Conservation (phyloP, 2,329 filamentous ascomycete species). For the Fusarium algeriense region DNA sequence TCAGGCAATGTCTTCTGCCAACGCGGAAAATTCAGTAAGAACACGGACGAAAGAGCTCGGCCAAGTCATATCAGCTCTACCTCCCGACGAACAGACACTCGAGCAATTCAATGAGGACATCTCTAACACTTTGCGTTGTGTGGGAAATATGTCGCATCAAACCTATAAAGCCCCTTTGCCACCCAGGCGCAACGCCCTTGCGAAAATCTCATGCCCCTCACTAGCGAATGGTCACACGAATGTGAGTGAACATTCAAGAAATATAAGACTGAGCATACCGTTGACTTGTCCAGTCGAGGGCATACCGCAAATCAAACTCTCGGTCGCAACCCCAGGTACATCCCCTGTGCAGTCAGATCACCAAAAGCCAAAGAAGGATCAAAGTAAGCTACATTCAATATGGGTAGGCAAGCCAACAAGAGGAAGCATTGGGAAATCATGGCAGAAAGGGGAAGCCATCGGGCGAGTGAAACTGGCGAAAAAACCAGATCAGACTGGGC, state of each 20-base stretch:
- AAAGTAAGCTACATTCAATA: slow-evolving; percentile 8
- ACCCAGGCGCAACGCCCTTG: neutral
- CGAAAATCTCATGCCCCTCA: neutral
- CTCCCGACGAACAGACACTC: neutral
- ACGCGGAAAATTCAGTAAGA: neutral
- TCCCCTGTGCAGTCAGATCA: neutral
- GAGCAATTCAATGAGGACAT: slow-evolving; percentile 1
- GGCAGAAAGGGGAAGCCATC: neutral
- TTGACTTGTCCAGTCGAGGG: slow-evolving; percentile 6
- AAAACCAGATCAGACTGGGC: neutral
- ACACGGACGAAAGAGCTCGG: neutral
- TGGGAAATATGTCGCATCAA: neutral
- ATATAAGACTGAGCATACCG: slow-evolving; percentile 24
- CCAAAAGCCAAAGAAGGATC: slow-evolving; percentile 1
- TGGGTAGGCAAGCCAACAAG: slow-evolving; percentile 16
- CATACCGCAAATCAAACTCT: slow-evolving; percentile 28
- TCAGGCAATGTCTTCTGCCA: neutral
- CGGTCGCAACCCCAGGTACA: slow-evolving; percentile 9
- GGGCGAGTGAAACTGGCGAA: neutral
- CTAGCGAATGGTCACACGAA: neutral
- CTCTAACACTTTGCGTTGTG: neutral
- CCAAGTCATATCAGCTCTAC: neutral
- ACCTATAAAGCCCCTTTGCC: slow-evolving; percentile 6
- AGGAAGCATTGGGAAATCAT: neutral
- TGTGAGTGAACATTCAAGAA: neutral